Evolutionary conservation across 805 yeast genomes (phyloP).

Genomic region (Candida loeiensis): DNA sequence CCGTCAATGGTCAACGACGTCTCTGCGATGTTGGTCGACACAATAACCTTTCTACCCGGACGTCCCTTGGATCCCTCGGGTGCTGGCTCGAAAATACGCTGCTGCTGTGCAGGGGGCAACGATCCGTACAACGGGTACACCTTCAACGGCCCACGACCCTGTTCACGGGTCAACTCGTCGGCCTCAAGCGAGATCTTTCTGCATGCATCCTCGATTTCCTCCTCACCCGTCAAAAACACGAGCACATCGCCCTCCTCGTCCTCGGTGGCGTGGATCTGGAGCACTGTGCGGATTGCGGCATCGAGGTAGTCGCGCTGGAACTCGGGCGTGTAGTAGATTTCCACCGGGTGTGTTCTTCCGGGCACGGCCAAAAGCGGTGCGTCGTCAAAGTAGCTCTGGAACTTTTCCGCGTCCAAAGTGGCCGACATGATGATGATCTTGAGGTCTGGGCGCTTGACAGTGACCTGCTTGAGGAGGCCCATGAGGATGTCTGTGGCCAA

Average conservation of each 20-base stretch:
- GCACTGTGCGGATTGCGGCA: conserved; percentile 90
- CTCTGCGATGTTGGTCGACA: conserved; percentile 95
- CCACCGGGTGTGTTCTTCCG: conserved; percentile 97
- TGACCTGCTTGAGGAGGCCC: conserved; percentile 88
- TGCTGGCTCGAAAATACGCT: conserved; percentile 88
- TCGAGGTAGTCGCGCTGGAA: conserved; percentile 92
- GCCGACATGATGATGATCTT: conserved; percentile 97
- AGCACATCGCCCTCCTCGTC: conserved; percentile 81
- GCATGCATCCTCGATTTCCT: conserved; percentile 96
- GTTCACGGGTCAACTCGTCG: conserved; percentile 85
- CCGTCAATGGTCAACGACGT: conserved; percentile 97
- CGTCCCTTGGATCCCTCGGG: conserved; percentile 74
- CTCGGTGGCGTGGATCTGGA: conserved; percentile 96
- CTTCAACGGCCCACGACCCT: conserved; percentile 80
- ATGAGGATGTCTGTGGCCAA: conserved; percentile 92
- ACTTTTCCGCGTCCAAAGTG: conserved; percentile 94
- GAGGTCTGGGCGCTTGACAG: conserved; percentile 76
- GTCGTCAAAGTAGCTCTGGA: conserved; percentile 81
- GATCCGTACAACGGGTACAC: conserved; percentile 97
- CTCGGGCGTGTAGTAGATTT: conserved; percentile 94
- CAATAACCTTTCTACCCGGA: conserved; percentile 93
- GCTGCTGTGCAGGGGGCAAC: conserved; percentile 93
- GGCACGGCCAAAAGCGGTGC: conserved; percentile 97
- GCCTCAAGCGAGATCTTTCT: conserved; percentile 83
- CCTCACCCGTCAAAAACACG: conserved; percentile 91